Conservation (phyloP, 768 basidiomycete species). For the Candolleomyces efflorescens region DNA sequence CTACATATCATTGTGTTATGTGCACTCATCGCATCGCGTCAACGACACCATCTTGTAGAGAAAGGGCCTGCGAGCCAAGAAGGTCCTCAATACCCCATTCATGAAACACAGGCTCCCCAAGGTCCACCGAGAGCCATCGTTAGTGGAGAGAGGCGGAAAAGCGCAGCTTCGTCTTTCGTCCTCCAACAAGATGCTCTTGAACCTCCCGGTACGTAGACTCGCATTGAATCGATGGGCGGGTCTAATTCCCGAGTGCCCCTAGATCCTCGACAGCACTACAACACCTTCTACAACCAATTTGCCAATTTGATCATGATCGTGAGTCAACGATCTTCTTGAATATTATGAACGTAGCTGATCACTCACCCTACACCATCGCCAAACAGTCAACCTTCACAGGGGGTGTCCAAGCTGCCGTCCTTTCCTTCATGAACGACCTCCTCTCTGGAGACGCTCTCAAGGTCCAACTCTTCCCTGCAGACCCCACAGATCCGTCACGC, state of each 20-base stretch:
- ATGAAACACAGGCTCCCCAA: no score
- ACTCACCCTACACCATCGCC: not conserved
- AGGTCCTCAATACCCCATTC: no score
- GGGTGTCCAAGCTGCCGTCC: not conserved
- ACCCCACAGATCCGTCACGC: not conserved
- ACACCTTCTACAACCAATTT: constrained; percentile 2
- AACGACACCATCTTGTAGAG: no score
- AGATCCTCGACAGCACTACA: not conserved
- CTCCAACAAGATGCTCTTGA: no score
- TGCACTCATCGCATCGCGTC: no score
- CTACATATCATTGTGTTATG: no score
- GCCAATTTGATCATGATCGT: not conserved
- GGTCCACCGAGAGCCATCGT: no score
- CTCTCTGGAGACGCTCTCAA: not conserved
- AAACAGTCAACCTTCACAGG: not conserved
- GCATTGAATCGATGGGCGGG: no score
- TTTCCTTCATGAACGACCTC: not conserved
- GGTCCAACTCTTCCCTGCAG: not conserved
- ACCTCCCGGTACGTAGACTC: no score
- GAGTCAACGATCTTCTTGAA: not conserved
- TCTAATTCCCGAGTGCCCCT: not conserved
- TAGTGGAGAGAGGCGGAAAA: no score
- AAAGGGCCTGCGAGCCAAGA: no score
- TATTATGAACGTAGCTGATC: not conserved
- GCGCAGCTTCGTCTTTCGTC: no score